Percentiles rank a stretch among this genome's conserved stretches.
Conservation (phyloP, 1,284 basidiomycete genomes). For the Sphaerobolus stellatus region DNA sequence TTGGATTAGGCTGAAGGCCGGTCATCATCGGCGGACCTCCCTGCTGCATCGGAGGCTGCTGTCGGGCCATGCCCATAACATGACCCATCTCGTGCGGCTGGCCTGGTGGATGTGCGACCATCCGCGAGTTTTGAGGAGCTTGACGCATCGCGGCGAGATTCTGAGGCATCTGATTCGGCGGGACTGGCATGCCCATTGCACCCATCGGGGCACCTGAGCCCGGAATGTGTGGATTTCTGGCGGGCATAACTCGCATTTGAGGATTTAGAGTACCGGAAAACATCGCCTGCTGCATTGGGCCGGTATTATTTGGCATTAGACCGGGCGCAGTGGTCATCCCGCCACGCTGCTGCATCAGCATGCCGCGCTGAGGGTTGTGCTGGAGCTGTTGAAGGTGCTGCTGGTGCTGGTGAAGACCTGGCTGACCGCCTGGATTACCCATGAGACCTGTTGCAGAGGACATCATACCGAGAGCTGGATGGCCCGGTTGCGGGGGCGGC, state of each 20-base stretch:
- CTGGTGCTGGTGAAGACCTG: constrained; percentile 1
- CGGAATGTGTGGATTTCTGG: too few relatives aligned
- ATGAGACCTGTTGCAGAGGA: neutral
- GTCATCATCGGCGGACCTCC: too few relatives aligned
- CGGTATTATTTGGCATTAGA: neutral
- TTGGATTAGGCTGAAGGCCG: too few relatives aligned
- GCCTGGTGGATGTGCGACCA: constrained; percentile 1
- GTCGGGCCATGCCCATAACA: constrained; percentile 2
- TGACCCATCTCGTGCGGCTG: constrained; percentile 3
- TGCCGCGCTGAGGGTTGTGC: neutral
- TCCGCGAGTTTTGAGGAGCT: neutral
- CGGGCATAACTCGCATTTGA: too few relatives aligned
- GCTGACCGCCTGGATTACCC: constrained; percentile 1
- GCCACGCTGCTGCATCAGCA: constrained; percentile 3
- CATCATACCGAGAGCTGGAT: constrained; percentile 5
- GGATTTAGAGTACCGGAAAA: too few relatives aligned
- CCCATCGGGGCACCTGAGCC: constrained; percentile 1
- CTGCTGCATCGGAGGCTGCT: too few relatives aligned
- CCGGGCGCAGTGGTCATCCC: neutral
- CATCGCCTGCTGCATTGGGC: constrained; percentile 1
- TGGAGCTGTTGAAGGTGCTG: constrained; percentile 1
- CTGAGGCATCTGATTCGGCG: constrained; percentile 2
- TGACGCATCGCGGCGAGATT: constrained; percentile 4
- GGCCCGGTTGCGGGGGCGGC: constrained; percentile 14
- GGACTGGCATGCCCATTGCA: neutral